These are phyloP conservation scores for Kregervanrija pseudodelftensis DNA, from an alignment of 805 yeast genomes.

Conservation along the genomic window DNA sequence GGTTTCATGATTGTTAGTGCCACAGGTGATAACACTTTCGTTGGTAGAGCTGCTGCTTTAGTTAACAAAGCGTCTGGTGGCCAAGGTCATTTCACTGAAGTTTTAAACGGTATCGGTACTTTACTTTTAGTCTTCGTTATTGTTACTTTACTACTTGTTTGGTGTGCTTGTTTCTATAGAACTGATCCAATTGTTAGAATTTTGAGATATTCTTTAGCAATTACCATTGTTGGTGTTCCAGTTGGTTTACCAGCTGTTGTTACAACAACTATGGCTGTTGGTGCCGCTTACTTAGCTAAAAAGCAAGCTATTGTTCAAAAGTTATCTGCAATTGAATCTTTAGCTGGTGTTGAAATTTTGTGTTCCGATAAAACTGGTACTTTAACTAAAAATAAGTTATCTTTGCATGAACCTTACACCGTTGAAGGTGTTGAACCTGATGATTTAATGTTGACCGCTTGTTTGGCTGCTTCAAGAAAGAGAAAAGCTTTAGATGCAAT, in stretches of 20 bases:
- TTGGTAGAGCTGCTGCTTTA: conserved; percentile 90
- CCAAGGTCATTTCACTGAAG: conserved; percentile 89
- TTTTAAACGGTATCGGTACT: conserved; percentile 89
- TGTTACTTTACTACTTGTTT: conserved; percentile 71
- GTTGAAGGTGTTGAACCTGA: conserved; percentile 90
- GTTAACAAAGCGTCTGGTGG: conserved; percentile 86
- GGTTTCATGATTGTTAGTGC: conserved; percentile 84
- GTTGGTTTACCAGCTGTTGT: conserved; percentile 95
- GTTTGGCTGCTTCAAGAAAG: conserved; percentile 92
- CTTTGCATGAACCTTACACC: conserved; percentile 89
- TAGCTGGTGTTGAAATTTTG: conserved; percentile 92
- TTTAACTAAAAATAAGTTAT: conserved; percentile 86
- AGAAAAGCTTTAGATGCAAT: conserved; percentile 93
- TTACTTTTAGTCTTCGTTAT: conserved; percentile 76
- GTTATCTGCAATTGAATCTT: conserved; percentile 86
- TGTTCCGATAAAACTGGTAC: conserved; percentile 96
- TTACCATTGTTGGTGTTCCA: conserved; percentile 92
- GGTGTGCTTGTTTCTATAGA: conserved; percentile 87
- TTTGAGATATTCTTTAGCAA: conserved; percentile 81
- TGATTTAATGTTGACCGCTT: conserved; percentile 88
- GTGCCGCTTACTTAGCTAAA: conserved; percentile 93
- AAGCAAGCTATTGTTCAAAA: conserved; percentile 91
- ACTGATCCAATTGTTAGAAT: conserved; percentile 71
- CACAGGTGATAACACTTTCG: conserved; percentile 87
- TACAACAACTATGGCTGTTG: conserved; percentile 95